A percentile compares a stretch with the other conserved stretches of the same genome.
Evolutionary conservation across 306 rosid genomes (phyloP).

Genomic region (Senna siamea): DNA sequence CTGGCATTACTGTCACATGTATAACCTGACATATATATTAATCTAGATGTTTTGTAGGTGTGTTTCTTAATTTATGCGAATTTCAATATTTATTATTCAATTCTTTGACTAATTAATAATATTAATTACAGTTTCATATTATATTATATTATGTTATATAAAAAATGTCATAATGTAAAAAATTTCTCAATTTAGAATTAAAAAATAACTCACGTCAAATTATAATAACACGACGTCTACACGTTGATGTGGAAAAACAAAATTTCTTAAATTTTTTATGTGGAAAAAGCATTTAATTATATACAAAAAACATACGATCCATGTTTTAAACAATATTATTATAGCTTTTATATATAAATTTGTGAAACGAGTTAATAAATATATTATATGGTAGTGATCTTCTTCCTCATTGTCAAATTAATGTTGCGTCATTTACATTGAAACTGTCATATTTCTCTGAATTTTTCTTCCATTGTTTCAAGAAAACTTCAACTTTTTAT

Average conservation of each 20-base stretch:
- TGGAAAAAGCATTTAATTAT: neutral
- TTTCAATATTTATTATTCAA: no score
- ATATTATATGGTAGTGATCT: no score
- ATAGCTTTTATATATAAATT: no score
- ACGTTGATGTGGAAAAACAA: no score
- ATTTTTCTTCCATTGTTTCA: neutral
- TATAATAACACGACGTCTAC: no score
- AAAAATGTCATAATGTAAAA: no score
- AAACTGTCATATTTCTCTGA: neutral
- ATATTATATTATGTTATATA: no score
- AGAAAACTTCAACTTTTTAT: no score
- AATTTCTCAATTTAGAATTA: neutral
- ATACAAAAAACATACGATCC: neutral
- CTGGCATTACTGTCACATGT: neutral
- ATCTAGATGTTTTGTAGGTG: neutral
- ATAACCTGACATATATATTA: no score
- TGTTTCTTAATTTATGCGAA: neutral
- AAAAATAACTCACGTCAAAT: neutral
- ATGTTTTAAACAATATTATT: no score
- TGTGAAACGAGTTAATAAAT: no score
- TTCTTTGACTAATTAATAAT: neutral
- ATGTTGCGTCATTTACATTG: neutral
- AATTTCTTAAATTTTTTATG: neutral
- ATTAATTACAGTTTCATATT: neutral
- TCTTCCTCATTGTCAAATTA: no score